Percentiles rank a stretch among this genome's conserved stretches.
Conservation (phyloP, 2,329 filamentous ascomycete species). For the Chalaropsis ovoidea region DNA sequence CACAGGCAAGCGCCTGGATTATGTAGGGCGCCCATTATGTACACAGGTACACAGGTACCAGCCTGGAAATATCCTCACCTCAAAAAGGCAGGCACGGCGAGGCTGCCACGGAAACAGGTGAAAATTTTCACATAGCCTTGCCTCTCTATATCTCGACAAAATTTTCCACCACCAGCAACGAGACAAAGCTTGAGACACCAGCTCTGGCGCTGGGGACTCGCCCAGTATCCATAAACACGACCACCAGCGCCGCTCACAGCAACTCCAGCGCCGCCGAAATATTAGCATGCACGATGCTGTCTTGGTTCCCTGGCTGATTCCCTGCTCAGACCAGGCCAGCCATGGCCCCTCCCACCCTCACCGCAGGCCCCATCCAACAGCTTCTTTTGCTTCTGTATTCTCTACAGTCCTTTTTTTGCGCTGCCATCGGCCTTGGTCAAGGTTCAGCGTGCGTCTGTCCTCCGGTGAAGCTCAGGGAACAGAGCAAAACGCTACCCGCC, state of each 20-base stretch:
- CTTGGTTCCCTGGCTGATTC: background rate
- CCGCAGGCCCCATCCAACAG: slow-evolving; percentile 6
- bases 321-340: background rate
- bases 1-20: background rate
- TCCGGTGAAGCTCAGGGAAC: slow-evolving; percentile 10
- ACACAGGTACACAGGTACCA: background rate
- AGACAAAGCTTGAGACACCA: background rate
- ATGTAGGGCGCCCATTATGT: background rate
- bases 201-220: background rate
- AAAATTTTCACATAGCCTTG: slow-evolving; percentile 4
- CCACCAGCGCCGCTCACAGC: background rate
- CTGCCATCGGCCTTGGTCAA: background rate
- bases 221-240: background rate
- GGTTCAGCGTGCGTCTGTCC: slow-evolving; percentile 10
- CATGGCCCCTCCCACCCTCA: slow-evolving; percentile 8
- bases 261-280: background rate
- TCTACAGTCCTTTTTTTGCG: background rate
- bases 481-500: background rate
- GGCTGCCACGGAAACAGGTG: background rate
- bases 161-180: background rate
- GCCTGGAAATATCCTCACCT: background rate
- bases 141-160: background rate
- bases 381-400: background rate
- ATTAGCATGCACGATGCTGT: slow-evolving; percentile 2
- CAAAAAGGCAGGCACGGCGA: background rate